Evolutionary conservation across 495 filamentous ascomycete species (phyloP).

Genomic region (Penicillium subrubescens): DNA sequence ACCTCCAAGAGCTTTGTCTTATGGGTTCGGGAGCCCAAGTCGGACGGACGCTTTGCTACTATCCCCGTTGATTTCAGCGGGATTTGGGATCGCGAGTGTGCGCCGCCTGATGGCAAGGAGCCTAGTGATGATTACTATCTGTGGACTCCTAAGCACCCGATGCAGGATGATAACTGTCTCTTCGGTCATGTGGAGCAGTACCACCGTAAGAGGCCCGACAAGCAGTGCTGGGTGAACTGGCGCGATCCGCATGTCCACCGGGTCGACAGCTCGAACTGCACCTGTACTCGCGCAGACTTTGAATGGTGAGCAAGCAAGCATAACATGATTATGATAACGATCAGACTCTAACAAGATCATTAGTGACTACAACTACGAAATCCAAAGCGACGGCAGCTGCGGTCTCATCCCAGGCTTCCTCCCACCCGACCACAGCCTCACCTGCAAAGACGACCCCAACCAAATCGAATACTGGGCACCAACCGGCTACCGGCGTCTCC

Average conservation of each 20-base stretch:
- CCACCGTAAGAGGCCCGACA: conserved; percentile 76
- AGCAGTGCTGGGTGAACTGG: conserved; percentile 81
- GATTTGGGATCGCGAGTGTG: conserved; percentile 68
- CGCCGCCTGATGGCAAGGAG: conserved; percentile 62
- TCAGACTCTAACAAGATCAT: conserved; percentile 25
- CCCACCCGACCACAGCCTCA: conserved; percentile 63
- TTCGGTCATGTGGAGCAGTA: conserved; percentile 92
- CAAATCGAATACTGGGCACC: conserved; percentile 73
- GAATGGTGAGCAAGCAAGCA: conserved; percentile 73
- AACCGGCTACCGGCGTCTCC: conserved; percentile 90
- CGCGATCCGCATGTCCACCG: conserved; percentile 63
- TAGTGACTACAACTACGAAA: conserved; percentile 94
- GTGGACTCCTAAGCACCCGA: conserved; percentile 82
- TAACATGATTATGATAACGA: no score
- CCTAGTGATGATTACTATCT: conserved; percentile 76
- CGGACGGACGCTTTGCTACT: conserved; percentile 54
- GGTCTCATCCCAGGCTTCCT: conserved; percentile 67
- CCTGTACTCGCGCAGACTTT: conserved; percentile 81
- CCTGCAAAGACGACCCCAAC: conserved; percentile 68
- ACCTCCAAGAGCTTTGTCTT: conserved; percentile 86
- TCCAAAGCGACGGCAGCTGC: conserved; percentile 73
- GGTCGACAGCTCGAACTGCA: conserved; percentile 67
- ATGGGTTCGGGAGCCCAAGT: conserved; percentile 64
- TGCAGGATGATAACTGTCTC: conserved; percentile 74
- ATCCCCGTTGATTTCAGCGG: conserved; percentile 88